Conservation (phyloP, 225 moss, liverwort and hornwort genomes). For the Straminergon stramineum region DNA sequence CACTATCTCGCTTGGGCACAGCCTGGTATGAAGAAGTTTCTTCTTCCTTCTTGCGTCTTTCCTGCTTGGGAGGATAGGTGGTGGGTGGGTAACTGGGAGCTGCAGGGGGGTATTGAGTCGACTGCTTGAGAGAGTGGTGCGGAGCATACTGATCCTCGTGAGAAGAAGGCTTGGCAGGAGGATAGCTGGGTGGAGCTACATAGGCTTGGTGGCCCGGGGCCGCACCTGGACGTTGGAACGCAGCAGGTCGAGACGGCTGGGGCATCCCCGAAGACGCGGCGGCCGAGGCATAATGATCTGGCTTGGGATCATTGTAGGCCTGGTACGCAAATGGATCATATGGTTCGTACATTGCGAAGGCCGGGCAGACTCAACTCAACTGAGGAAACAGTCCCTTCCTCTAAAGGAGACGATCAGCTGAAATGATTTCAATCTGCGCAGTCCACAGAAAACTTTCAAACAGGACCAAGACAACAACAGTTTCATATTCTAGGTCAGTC, state of each 20-base stretch:
- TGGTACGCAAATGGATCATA: conserved; percentile 25
- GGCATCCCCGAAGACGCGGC: conserved; percentile 12
- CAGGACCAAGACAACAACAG: not conserved
- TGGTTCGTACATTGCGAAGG: conserved; percentile 21
- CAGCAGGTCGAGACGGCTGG: conserved; percentile 23
- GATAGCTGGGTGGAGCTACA: not conserved
- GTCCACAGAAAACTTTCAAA: not conserved
- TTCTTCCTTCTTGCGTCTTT: not conserved
- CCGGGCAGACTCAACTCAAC: not conserved
- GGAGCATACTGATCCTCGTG: not conserved
- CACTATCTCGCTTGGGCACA: not conserved
- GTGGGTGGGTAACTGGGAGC: not conserved
- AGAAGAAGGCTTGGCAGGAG: conserved; percentile 7
- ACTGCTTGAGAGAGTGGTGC: not conserved
- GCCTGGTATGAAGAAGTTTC: not conserved
- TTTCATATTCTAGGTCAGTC: not conserved
- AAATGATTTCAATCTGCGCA: not conserved
- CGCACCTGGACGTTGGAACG: not conserved
- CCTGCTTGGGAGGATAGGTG: not conserved
- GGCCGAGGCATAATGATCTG: conserved; percentile 29
- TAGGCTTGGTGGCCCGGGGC: conserved; percentile 2
- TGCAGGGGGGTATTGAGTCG: not conserved
- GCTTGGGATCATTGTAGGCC: conserved; percentile 37
- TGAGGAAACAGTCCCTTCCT: not conserved
- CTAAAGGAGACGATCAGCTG: not conserved